Evolutionary conservation across 768 basidiomycete species (phyloP).

Genomic region (Hortiboletus flavorubellus): DNA sequence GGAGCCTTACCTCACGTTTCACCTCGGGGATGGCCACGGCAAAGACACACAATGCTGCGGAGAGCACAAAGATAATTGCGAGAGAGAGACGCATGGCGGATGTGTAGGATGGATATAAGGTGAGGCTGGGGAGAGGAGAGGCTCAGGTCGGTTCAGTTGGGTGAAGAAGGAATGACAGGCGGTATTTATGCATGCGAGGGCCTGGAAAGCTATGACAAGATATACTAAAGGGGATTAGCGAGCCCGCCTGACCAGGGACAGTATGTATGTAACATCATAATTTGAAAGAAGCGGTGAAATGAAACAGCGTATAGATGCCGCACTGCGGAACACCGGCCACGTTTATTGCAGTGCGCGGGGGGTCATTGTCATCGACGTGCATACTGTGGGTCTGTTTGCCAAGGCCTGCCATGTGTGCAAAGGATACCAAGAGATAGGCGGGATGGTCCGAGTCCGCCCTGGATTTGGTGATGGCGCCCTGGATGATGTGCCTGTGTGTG

Average conservation of each 20-base stretch:
- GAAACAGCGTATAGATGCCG: background rate
- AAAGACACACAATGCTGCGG: conserved; percentile 6
- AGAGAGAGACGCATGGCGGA: conserved; percentile 15
- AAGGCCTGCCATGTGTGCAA: no score
- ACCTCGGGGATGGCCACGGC: conserved; percentile 10
- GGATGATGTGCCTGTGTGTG: no score
- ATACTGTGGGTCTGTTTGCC: no score
- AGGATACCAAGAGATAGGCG: background rate
- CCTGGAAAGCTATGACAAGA: conserved; percentile 1
- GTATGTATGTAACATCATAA: background rate
- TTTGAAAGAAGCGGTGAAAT: background rate
- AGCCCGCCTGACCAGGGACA: background rate
- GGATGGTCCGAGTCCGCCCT: background rate
- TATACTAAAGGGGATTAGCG: conserved; percentile 13
- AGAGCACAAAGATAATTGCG: conserved; percentile 11
- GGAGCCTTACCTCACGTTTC: conserved; percentile 7
- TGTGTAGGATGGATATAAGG: background rate
- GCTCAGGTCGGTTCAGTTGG: background rate
- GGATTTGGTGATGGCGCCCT: background rate
- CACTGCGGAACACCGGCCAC: background rate
- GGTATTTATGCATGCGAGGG: background rate
- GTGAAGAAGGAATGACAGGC: background rate
- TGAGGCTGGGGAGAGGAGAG: background rate
- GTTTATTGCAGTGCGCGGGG: background rate
- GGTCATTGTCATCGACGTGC: no score